Percentiles rank a stretch among this genome's conserved stretches.
phyloP scores from a whole-genome alignment of 768 basidiomycete genomes.

The Suillus fuscotomentosus region DNA sequence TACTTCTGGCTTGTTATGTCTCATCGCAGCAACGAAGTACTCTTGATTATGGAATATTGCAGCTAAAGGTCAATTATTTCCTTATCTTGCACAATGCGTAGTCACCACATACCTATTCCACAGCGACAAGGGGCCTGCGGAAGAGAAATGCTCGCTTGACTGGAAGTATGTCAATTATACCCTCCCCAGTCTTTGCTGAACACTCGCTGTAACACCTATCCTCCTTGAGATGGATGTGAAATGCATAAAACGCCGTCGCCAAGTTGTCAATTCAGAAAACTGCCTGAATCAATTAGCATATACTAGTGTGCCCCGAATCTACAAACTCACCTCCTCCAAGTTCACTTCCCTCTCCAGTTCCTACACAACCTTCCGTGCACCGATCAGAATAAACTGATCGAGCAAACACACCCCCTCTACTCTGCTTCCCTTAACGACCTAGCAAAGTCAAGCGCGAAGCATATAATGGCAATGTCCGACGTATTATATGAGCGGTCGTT shows the following conservation, averaged over 20 bases:
- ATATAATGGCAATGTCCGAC: not conserved
- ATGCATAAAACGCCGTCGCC: not conserved
- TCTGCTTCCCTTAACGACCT: not conserved
- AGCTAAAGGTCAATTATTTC: not conserved
- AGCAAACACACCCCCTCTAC: not conserved
- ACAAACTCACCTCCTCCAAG: not conserved
- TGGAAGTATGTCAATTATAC: not conserved
- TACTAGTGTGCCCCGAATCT: not conserved
- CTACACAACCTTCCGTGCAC: not conserved
- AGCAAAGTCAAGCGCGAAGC: not conserved
- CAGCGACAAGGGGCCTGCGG: not conserved
- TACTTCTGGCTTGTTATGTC: not conserved
- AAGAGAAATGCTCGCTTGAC: not conserved
- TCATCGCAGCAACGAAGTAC: not conserved
- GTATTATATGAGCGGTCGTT: not conserved
- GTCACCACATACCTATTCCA: not conserved
- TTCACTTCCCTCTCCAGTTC: not conserved
- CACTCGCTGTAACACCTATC: not conserved
- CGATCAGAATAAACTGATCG: not conserved
- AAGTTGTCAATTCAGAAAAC: not conserved
- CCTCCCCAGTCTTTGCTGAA: not conserved
- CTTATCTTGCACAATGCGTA: not conserved
- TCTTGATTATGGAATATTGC: not conserved
- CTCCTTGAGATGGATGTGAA: not conserved
- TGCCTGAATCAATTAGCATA: not conserved